Evolutionary conservation across 148 eudicot species (phyloP), one percentile per base, ranked within the genome.

Genomic region (Nyssa sinensis): DNA sequence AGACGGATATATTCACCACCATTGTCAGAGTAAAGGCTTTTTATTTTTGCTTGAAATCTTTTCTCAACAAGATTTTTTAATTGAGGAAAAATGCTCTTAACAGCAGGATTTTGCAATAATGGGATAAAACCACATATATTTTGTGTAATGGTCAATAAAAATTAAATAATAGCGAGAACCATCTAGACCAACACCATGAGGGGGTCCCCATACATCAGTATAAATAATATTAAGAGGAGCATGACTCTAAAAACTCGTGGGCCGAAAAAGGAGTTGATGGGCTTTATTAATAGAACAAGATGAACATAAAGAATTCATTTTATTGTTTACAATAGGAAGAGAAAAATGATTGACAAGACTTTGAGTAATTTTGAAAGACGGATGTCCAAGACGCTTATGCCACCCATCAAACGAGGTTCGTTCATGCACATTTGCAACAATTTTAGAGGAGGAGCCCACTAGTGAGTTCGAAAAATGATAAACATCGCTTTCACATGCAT

Each of bases 201-300:
- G 49, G 5, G 70, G 70, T 34, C 70, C 70, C 70, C 53, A 67
- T 1, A 67, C 55, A 67, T 67, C 70, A 1, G 41, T 4, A 23
- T 33, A 67, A 37, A 39, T 6, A 7, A 67, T 25, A 1, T 23
- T 11, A 2, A 67, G 25, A 10, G 29, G 53, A 17, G 14, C 24
- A 21, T 3, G 3, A 37, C 49, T 33, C 0, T 39, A 2, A 35
- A 29, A 9, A 31, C 23, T 5, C 2, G 8, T 19, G 5, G 29
- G 2, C 3, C 39, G 27, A 24, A n/a, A 14, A 0, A 49, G 53
- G 9, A 33, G 30, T 5, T 10, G 25, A 23, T 67, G 57, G 3
- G 49, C 29, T 16, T 39, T 67, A 17, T 34, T 28, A 44, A 34
- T 33, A 23, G 19, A 19, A 13, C 55, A 67, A 7, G 10, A 1